phyloP scores from a whole-genome alignment of 2,329 filamentous ascomycete genomes.

The Plenodomus tracheiphilus region DNA sequence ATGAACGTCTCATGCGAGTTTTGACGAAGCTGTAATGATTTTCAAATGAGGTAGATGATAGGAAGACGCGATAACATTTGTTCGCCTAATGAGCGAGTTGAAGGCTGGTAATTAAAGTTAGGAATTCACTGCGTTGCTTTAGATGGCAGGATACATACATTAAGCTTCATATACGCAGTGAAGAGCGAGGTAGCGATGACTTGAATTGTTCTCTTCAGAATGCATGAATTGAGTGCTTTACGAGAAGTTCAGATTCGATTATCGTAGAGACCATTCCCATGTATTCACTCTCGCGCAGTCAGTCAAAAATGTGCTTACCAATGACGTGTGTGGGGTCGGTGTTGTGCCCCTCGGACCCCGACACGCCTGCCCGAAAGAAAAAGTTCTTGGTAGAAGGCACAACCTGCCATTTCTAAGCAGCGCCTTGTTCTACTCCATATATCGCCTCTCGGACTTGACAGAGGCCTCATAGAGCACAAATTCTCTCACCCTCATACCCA shows the following conservation, averaged over 20 bases:
- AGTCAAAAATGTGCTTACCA: slow-evolving; percentile 15
- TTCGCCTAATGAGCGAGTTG: no score
- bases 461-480: neutral
- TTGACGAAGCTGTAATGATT: neutral
- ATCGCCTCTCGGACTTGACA: slow-evolving; percentile 5
- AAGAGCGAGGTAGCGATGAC: no score
- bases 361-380: slow-evolving; percentile 24
- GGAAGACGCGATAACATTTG: no score
- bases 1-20: neutral
- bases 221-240: no score
- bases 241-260: no score
- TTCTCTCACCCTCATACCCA: neutral
- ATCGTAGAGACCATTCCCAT: no score
- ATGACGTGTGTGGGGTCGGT: slow-evolving; percentile 37
- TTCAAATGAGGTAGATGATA: neutral
- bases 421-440: slow-evolving; percentile 11
- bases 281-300: neutral
- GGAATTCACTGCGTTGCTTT: no score
- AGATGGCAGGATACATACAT: no score
- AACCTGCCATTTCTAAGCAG: slow-evolving; percentile 41
- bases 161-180: no score
- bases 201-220: no score
- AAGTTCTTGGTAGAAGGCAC: slow-evolving; percentile 33
- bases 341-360: slow-evolving; percentile 13
- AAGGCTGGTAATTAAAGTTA: no score